Conservation (phyloP, 2,329 filamentous ascomycete genomes). For the Phaeomoniella chlamydospora region DNA sequence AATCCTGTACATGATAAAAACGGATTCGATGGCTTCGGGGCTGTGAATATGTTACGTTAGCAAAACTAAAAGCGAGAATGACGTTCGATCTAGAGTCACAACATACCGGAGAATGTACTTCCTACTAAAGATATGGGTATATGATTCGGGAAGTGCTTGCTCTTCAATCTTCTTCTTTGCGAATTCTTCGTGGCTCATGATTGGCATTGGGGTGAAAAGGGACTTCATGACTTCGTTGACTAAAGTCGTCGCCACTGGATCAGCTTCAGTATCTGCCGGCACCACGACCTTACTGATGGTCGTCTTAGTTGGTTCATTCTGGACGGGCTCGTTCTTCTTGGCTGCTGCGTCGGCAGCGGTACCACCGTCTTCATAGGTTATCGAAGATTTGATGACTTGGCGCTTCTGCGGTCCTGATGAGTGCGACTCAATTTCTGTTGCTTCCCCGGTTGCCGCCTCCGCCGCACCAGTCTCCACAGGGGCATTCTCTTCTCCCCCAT, state of each 20-base stretch:
- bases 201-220: conserved; percentile 7
- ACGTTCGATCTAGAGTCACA: background rate
- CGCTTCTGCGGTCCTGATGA: background rate
- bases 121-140: conserved; percentile 21
- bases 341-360: background rate
- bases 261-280: background rate
- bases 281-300: background rate
- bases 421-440: conserved; percentile 7
- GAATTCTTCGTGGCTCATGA: conserved; percentile 23
- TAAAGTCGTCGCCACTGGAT: background rate
- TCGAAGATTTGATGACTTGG: background rate
- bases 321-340: conserved; percentile 2
- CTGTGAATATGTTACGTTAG: conserved; percentile 7
- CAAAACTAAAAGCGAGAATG: conserved; percentile 12
- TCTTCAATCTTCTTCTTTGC: conserved; percentile 23
- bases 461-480: background rate
- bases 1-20: conserved; percentile 64
- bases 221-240: conserved; percentile 2
- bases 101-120: conserved; percentile 23
- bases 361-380: conserved; percentile 1
- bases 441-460: conserved; percentile 8
- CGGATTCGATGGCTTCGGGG: conserved; percentile 67
- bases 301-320: conserved; percentile 1
- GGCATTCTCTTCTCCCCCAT: background rate
- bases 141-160: conserved; percentile 26